A percentile compares a stretch with the other conserved stretches of the same genome.
Evolutionary conservation across 2,329 filamentous ascomycete species (phyloP).

Genomic region (Botrytis elliptica): DNA sequence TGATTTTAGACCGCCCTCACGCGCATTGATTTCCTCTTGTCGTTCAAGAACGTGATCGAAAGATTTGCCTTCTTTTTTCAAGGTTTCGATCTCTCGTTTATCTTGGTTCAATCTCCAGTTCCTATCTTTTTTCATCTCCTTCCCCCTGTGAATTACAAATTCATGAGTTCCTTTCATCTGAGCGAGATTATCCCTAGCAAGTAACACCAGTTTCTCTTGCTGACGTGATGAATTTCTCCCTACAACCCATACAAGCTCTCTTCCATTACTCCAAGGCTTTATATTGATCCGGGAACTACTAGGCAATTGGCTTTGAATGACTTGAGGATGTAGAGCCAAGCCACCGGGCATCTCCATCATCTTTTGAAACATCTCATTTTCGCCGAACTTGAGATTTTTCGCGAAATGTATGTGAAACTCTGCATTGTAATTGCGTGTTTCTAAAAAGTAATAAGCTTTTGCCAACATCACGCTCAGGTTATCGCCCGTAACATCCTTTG

Average conservation of each 20-base stretch:
- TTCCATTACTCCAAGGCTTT: neutral
- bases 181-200: neutral
- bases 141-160: neutral
- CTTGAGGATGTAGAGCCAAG: constrained; percentile 12
- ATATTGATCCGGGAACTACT: neutral
- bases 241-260: constrained; percentile 13
- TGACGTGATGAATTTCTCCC: neutral
- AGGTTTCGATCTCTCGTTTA: neutral
- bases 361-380: neutral
- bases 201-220: neutral
- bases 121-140: neutral
- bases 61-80: neutral
- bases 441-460: neutral
- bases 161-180: neutral
- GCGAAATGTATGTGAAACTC: constrained; percentile 15
- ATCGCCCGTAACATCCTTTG: neutral
- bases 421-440: neutral
- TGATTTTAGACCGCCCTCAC: neutral
- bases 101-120: neutral
- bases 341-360: neutral
- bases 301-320: constrained; percentile 9
- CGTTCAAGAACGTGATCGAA: constrained; percentile 4
- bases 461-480: neutral
- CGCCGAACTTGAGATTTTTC: neutral
- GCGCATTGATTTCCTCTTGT: neutral